A percentile compares a stretch with the other conserved stretches of the same genome.
These are phyloP conservation scores for Penicillium italicum DNA, from an alignment of 2,329 filamentous ascomycete genomes.

Conservation along the genomic window DNA sequence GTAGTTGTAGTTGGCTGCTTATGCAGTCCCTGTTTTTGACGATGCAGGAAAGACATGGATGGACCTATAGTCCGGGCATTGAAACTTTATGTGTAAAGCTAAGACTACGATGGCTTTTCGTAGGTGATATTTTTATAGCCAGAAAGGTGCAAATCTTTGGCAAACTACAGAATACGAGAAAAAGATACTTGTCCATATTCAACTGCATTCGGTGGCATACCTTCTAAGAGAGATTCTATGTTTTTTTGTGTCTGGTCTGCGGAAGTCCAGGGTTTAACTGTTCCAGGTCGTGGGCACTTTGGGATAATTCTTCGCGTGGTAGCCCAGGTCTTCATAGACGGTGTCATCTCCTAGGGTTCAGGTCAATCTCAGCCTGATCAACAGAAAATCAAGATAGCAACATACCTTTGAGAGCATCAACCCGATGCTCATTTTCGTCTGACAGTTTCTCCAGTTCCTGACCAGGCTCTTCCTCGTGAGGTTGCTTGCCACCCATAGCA, in stretches of 20 bases:
- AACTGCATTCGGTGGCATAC: background rate
- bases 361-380: slow-evolving; percentile 2
- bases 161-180: background rate
- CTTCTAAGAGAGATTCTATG: background rate
- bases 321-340: slow-evolving; percentile 57
- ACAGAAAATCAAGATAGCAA: background rate
- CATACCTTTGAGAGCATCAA: slow-evolving; percentile 56
- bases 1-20: background rate
- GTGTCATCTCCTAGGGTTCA: slow-evolving; percentile 51
- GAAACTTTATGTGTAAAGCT: background rate
- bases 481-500: slow-evolving; percentile 45
- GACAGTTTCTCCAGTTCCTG: slow-evolving; percentile 73
- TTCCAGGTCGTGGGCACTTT: slow-evolving; percentile 61
- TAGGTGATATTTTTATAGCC: background rate
- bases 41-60: background rate
- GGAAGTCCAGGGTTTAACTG: background rate
- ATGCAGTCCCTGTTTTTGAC: background rate
- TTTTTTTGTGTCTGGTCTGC: no score
- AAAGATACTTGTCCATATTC: background rate
- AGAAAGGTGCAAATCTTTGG: background rate
- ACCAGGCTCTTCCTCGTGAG: slow-evolving; percentile 59
- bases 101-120: background rate
- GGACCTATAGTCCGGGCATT: background rate
- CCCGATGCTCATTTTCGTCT: slow-evolving; percentile 67
- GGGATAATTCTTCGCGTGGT: slow-evolving; percentile 62